Base-by-base conservation (phyloP, 2,329 filamentous ascomycete genomes). In the Exophiala sideris region DNA sequence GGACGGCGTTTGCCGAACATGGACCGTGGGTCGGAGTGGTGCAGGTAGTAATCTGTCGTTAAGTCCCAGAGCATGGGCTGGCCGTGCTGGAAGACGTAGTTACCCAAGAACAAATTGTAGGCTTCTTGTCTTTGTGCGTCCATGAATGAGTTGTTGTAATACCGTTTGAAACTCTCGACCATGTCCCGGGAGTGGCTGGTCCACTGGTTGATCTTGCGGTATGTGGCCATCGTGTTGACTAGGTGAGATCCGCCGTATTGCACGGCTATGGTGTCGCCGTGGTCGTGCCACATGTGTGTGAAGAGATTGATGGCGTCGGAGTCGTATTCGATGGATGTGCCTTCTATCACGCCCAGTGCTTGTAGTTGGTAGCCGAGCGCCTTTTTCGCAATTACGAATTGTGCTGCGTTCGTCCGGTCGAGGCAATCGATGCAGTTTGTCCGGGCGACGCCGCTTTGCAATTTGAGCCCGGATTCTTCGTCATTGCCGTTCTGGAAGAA, bases 161-260 rank as follows among this genome's bases (percentile, higher is more conserved):
- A 99, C 24, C 94, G 84, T 71, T 97, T 99, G 77, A 99, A 96
- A 69, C 90, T 96, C 73, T 99, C 94, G 18, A 99, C 91, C 92
- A 99, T 97, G 70, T 99, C 94, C 62, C 94, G 83, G 2, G 92
- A 96, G 70, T 96, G 91, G 64, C 90, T 96, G 20, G 91, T 95
- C 94, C 94, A 99, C 69, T 97, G 92, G 63, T 97, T 97, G 69
- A 96, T 95, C 73, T 97, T 97, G 53, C 94, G 88, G 70, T 99
- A 99, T 3, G 94, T 99, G 62, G 95, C 91, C 91, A 99, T 97
- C 0, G 94, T 99, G 69, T 99, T 99, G 64, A 99, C 94, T 0
- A 99, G 81, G 70, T 99, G 94, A 2, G 91, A 97, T 8, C 94
- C 94, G 52, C 94, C 94, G 64, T 99, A 99, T 69, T 99, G 94